A percentile compares a stretch with the other conserved stretches of the same genome.
Evolutionary conservation across 2,329 filamentous ascomycete species (phyloP).

Genomic region (Arthrobotrys sinensis): DNA sequence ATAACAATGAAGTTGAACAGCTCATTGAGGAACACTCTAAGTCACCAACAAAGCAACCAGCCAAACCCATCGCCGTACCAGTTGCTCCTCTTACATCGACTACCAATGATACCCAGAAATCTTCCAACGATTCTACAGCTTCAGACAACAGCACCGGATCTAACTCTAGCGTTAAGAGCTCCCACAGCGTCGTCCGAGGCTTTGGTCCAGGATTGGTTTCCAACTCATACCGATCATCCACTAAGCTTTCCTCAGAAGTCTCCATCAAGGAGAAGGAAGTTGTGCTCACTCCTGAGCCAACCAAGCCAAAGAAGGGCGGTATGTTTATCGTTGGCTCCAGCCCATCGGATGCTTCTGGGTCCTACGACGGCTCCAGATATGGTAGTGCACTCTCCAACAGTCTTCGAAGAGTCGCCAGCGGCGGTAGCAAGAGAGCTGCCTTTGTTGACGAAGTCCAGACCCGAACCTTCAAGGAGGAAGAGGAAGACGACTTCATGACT

Average conservation of each 20-base stretch:
- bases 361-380: constrained; percentile 61
- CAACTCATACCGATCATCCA: constrained; percentile 77
- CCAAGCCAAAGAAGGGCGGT: constrained; percentile 68
- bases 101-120: constrained; percentile 30
- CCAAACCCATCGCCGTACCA: constrained; percentile 67
- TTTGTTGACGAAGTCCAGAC: constrained; percentile 83
- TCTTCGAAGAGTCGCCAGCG: constrained; percentile 58
- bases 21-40: constrained; percentile 57
- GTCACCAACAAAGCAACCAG: constrained; percentile 61
- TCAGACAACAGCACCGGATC: constrained; percentile 57
- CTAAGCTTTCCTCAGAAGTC: constrained; percentile 71
- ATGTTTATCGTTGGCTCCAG: constrained; percentile 71
- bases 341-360: constrained; percentile 65
- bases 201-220: constrained; percentile 84
- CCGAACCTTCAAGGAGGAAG: constrained; percentile 73
- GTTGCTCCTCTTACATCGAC: constrained; percentile 35
- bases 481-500: constrained; percentile 72
- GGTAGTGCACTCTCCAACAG: constrained; percentile 59
- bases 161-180: constrained; percentile 68
- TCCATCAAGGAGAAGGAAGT: constrained; percentile 72
- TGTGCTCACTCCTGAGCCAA: constrained; percentile 70
- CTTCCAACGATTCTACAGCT: constrained; percentile 52
- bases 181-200: constrained; percentile 83
- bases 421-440: constrained; percentile 81
- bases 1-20: constrained; percentile 59